Evolutionary conservation across 805 yeast genomes (phyloP).

Genomic region (Candida pseudofarinosa): DNA sequence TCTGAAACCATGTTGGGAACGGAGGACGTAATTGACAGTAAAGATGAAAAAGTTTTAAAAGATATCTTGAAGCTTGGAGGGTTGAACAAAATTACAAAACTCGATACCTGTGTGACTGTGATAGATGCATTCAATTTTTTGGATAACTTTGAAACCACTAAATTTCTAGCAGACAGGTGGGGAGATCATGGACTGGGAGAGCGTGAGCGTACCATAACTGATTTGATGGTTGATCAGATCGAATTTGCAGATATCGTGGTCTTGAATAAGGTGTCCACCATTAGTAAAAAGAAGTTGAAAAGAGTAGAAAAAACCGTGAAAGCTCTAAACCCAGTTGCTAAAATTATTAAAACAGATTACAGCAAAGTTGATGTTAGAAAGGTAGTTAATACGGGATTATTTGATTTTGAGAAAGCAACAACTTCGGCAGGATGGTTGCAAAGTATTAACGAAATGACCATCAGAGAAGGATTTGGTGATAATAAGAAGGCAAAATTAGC

Average conservation of each 20-base stretch:
- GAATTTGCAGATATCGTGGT: slow-evolving; percentile 45
- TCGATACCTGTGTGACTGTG: slow-evolving; percentile 47
- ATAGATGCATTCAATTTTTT: slow-evolving; percentile 41
- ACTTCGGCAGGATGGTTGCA: slow-evolving; percentile 45
- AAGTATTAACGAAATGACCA: slow-evolving; percentile 34
- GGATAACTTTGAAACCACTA: slow-evolving; percentile 40
- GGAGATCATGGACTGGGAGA: slow-evolving; percentile 39
- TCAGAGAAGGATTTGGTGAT: slow-evolving; percentile 28
- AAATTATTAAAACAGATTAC: slow-evolving; percentile 30
- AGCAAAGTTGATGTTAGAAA: slow-evolving; percentile 32
- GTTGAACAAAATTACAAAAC: slow-evolving; percentile 30
- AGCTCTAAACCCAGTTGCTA: slow-evolving; percentile 41
- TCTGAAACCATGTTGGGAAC: slow-evolving; percentile 27
- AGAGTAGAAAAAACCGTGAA: slow-evolving; percentile 30
- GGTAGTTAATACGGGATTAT: slow-evolving; percentile 33
- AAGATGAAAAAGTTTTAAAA: slow-evolving; percentile 15
- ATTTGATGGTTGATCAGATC: slow-evolving; percentile 43
- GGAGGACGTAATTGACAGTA: slow-evolving; percentile 14
- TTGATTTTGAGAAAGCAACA: slow-evolving; percentile 39
- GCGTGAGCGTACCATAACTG: slow-evolving; percentile 42
- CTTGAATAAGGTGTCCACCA: slow-evolving; percentile 32
- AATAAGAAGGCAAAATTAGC: slow-evolving; percentile 15
- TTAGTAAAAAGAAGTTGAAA: slow-evolving; percentile 19
- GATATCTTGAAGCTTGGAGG: slow-evolving; percentile 37
- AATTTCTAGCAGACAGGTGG: slow-evolving; percentile 37